Conservation (phyloP, 1,284 basidiomycete species). For the Vanrija sp. region DNA sequence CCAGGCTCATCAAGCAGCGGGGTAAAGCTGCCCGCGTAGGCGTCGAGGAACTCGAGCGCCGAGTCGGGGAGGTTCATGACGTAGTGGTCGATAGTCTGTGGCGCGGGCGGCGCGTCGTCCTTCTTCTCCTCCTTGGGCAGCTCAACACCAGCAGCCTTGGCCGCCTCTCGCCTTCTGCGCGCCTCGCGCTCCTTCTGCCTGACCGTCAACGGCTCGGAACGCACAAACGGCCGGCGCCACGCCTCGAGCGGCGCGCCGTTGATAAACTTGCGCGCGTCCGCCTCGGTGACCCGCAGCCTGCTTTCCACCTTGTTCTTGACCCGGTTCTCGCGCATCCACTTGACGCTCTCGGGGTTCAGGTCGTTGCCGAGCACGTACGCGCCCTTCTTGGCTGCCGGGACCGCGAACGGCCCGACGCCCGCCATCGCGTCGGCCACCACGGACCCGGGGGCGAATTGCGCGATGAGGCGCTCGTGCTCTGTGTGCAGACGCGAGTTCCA, state of each 20-base stretch:
- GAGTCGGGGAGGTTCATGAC: slow-evolving; percentile 97
- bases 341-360: slow-evolving; percentile 81
- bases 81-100: slow-evolving; percentile 70
- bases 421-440: slow-evolving; percentile 90
- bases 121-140: background rate
- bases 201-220: slow-evolving; percentile 22
- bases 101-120: slow-evolving; percentile 10
- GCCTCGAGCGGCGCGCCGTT: slow-evolving; percentile 56
- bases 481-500: slow-evolving; percentile 95
- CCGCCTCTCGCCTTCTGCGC: slow-evolving; percentile 12
- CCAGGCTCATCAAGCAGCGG: slow-evolving; percentile 29
- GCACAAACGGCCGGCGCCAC: slow-evolving; percentile 62
- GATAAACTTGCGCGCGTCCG: slow-evolving; percentile 84
- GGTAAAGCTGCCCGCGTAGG: slow-evolving; percentile 67
- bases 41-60: slow-evolving; percentile 84
- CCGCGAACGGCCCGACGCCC: slow-evolving; percentile 93
- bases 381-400: slow-evolving; percentile 87
- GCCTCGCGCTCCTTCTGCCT: slow-evolving; percentile 26
- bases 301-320: slow-evolving; percentile 66
- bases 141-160: background rate
- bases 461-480: slow-evolving; percentile 83
- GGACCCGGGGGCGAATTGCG: slow-evolving; percentile 64
- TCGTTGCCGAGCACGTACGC: slow-evolving; percentile 89
- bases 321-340: slow-evolving; percentile 73
- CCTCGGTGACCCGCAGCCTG: slow-evolving; percentile 65